phyloP scores from a whole-genome alignment of 192 early-diverging fungal genomes.

The Mycoemilia scoparia region DNA sequence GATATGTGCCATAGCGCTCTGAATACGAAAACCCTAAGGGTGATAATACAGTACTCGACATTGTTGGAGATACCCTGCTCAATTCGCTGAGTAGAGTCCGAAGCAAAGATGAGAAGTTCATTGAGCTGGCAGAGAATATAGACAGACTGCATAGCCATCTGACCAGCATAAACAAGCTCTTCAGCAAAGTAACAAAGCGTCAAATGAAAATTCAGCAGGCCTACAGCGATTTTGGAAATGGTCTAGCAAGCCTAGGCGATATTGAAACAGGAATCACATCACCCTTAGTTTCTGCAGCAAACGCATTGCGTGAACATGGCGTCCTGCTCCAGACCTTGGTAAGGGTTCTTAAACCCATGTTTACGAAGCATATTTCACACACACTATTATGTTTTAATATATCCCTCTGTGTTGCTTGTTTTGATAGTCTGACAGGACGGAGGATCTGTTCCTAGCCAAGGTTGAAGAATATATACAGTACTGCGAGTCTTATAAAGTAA shows the following conservation, averaged over 20 bases:
- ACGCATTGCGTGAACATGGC: slow-evolving; percentile 50
- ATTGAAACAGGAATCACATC: slow-evolving; percentile 75
- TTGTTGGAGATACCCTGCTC: slow-evolving; percentile 63
- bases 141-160: slow-evolving; percentile 79
- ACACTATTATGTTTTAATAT: slow-evolving; percentile 1
- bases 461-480: slow-evolving; percentile 69
- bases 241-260: slow-evolving; percentile 51
- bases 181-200: slow-evolving; percentile 50
- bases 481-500: slow-evolving; percentile 22
- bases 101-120: slow-evolving; percentile 71
- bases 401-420: not conserved
- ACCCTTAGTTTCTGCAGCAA: slow-evolving; percentile 55
- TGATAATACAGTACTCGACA: slow-evolving; percentile 54
- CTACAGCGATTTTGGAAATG: slow-evolving; percentile 60
- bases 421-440: slow-evolving; percentile 18
- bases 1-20: slow-evolving; percentile 52
- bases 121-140: slow-evolving; percentile 60
- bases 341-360: too few relatives aligned
- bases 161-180: slow-evolving; percentile 66
- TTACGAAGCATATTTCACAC: too few relatives aligned
- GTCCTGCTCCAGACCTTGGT: slow-evolving; percentile 50
- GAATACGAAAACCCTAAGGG: slow-evolving; percentile 33
- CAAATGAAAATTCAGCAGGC: slow-evolving; percentile 64
- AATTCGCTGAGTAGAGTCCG: slow-evolving; percentile 83
- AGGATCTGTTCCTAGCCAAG: slow-evolving; percentile 46